Conservation (phyloP, 768 basidiomycete genomes). For the Termitomyces sp. region DNA sequence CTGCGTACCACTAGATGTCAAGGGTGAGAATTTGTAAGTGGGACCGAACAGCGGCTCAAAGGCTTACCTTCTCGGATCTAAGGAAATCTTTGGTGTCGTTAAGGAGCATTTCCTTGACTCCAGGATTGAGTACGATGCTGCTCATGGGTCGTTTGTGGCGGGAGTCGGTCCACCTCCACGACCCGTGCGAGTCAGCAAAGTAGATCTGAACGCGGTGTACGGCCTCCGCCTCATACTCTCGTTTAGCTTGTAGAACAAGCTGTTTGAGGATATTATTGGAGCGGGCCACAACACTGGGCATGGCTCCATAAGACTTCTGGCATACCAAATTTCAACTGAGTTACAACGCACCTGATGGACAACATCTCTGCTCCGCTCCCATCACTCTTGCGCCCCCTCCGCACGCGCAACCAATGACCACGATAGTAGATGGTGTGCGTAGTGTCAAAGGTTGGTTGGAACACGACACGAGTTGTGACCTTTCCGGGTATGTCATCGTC, state of each 20-base stretch:
- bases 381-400: constrained; percentile 67
- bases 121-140: constrained; percentile 83
- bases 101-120: constrained; percentile 87
- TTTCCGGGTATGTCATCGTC: constrained; percentile 53
- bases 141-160: constrained; percentile 87
- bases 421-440: constrained; percentile 88
- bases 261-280: constrained; percentile 84
- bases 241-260: constrained; percentile 87
- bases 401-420: constrained; percentile 81
- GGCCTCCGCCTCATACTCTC: constrained; percentile 84
- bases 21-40: constrained; percentile 2
- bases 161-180: constrained; percentile 87
- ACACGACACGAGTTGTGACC: constrained; percentile 77
- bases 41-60: background rate
- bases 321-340: constrained; percentile 1
- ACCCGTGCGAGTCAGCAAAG: constrained; percentile 85
- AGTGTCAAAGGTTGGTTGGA: constrained; percentile 85
- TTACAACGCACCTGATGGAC: constrained; percentile 59
- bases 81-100: constrained; percentile 83
- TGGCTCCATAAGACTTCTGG: background rate
- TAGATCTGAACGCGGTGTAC: constrained; percentile 88
- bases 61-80: constrained; percentile 70
- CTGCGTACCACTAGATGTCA: constrained; percentile 76
- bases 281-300: constrained; percentile 72
- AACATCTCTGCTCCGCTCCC: constrained; percentile 70